phyloP scores from a whole-genome alignment of 2,329 filamentous ascomycete genomes.

The Colletotrichum aenigma region DNA sequence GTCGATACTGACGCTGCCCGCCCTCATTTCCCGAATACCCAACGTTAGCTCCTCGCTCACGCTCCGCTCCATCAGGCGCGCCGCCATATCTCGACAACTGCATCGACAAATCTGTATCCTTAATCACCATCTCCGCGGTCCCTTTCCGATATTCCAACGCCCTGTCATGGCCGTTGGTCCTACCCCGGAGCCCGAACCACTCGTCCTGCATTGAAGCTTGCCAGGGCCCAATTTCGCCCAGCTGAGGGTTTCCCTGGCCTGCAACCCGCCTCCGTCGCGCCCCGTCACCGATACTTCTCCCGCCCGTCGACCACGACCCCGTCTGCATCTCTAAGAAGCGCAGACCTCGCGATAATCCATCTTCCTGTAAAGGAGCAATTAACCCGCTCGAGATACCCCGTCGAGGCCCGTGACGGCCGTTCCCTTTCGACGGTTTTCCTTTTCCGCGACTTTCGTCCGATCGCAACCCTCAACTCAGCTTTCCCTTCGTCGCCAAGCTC shows the following conservation, averaged over 20 bases:
- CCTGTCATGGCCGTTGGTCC: slow-evolving; percentile 17
- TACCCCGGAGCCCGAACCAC: slow-evolving; percentile 1
- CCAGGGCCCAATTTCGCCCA: slow-evolving; percentile 8
- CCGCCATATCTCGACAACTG: slow-evolving; percentile 3
- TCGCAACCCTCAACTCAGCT: slow-evolving; percentile 2
- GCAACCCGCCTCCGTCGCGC: background rate
- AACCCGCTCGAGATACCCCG: background rate
- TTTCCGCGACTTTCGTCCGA: slow-evolving; percentile 14
- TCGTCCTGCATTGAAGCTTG: slow-evolving; percentile 15
- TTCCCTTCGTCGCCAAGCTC: slow-evolving; percentile 20
- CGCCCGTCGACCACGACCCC: background rate
- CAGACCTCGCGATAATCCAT: background rate
- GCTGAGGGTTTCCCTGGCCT: slow-evolving; percentile 15
- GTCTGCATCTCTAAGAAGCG: background rate
- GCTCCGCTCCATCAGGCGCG: background rate
- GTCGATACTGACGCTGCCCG: slow-evolving; percentile 12
- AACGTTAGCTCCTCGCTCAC: background rate
- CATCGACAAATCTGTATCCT: slow-evolving; percentile 7
- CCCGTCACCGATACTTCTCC: slow-evolving; percentile 9
- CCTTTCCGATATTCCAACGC: background rate
- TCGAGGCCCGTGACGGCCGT: slow-evolving; percentile 15
- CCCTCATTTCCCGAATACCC: slow-evolving; percentile 17
- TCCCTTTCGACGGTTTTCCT: background rate
- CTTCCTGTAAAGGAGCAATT: background rate
- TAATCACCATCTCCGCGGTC: background rate